These are phyloP conservation scores for Aspergillus caelatus DNA, from an alignment of 2,329 filamentous ascomycete genomes.

Conservation along the genomic window DNA sequence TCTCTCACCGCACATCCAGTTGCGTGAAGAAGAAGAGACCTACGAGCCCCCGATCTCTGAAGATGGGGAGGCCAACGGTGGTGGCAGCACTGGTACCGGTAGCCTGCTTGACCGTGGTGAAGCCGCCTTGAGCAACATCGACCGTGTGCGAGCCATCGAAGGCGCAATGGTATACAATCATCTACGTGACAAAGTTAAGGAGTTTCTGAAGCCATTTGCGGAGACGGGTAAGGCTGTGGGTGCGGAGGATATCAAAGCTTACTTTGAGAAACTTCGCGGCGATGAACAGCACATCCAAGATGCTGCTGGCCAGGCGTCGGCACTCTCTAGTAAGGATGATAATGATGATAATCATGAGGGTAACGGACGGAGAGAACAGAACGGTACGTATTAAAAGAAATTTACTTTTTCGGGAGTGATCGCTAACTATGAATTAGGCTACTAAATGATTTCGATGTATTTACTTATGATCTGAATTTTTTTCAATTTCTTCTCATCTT, in stretches of 20 bases:
- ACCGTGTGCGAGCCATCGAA: conserved; percentile 90
- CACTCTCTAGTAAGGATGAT: conserved; percentile 34
- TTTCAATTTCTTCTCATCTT: neutral
- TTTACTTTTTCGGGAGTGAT: neutral
- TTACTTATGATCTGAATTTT: neutral
- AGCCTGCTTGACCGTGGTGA: conserved; percentile 90
- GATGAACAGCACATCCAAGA: conserved; percentile 75
- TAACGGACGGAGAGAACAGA: conserved; percentile 49
- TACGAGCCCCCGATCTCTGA: conserved; percentile 90
- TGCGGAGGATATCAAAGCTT: conserved; percentile 93
- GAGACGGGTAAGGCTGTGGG: conserved; percentile 86
- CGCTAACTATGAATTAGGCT: conserved; percentile 8
- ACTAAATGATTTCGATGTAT: neutral
- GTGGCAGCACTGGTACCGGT: conserved; percentile 66
- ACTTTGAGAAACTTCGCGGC: conserved; percentile 91
- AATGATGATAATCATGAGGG: conserved; percentile 25
- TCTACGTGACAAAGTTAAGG: conserved; percentile 92
- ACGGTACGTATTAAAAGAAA: conserved; percentile 39
- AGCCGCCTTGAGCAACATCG: conserved; percentile 85
- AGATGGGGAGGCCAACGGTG: conserved; percentile 54
- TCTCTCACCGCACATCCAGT: conserved; percentile 71
- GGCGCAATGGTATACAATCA: conserved; percentile 98
- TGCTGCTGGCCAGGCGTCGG: conserved; percentile 58
- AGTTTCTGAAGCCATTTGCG: conserved; percentile 90
- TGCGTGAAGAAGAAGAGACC: conserved; percentile 90